Evolutionary conservation across 2,329 filamentous ascomycete species (phyloP).

Genomic region (Aspergillus aculeatinus): DNA sequence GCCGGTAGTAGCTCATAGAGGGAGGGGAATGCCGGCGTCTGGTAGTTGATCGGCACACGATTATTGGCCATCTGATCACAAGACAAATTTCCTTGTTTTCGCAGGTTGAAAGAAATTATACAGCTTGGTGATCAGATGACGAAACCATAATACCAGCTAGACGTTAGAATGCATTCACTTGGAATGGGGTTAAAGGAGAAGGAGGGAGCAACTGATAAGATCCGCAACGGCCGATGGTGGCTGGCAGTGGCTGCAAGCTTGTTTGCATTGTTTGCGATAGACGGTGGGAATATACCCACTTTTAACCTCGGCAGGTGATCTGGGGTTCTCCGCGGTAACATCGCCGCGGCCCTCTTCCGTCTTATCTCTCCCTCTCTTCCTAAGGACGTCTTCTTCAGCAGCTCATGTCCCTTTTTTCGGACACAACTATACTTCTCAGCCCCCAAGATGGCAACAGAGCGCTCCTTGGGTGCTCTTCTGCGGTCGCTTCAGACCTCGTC

Average conservation of each 20-base stretch:
- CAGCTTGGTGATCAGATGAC: neutral
- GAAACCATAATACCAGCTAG: slow-evolving; percentile 14
- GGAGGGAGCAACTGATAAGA: slow-evolving; percentile 4
- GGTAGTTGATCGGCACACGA: slow-evolving; percentile 59
- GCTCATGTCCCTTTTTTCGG: slow-evolving; percentile 8
- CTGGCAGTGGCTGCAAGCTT: neutral
- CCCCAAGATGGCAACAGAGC: slow-evolving; percentile 56
- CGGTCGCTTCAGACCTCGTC: slow-evolving; percentile 60
- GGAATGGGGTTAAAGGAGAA: neutral
- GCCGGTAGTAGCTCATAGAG: slow-evolving; percentile 72
- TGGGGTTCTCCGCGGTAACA: slow-evolving; percentile 32
- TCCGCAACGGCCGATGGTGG: neutral
- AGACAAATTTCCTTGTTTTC: neutral
- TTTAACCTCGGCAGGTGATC: slow-evolving; percentile 35
- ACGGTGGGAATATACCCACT: neutral
- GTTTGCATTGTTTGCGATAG: slow-evolving; percentile 37
- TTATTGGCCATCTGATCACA: slow-evolving; percentile 34
- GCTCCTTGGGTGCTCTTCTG: slow-evolving; percentile 59
- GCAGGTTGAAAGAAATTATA: slow-evolving; percentile 6
- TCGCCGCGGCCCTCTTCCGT: neutral
- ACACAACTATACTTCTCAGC: neutral
- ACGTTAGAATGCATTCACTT: neutral
- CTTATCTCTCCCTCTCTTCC: neutral
- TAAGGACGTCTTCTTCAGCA: neutral
- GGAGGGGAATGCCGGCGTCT: slow-evolving; percentile 72